These are phyloP conservation scores for Aspergillus latus DNA, from an alignment of 2,329 filamentous ascomycete species.

Conservation along the genomic window DNA sequence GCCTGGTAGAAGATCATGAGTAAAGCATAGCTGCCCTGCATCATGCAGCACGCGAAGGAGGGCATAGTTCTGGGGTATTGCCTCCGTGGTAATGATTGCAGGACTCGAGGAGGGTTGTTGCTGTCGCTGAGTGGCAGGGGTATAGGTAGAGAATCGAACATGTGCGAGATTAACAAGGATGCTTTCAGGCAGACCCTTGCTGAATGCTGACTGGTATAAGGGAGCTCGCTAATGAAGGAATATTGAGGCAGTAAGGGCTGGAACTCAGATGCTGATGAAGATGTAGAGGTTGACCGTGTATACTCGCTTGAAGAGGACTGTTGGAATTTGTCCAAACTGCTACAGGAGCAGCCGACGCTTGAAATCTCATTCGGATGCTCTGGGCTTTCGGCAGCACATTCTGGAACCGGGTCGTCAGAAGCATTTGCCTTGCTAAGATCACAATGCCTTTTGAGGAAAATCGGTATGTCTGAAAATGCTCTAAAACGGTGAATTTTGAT, in stretches of 20 bases:
- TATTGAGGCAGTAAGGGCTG: constrained; percentile 29
- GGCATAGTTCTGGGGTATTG: constrained; percentile 46
- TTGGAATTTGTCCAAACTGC: constrained; percentile 32
- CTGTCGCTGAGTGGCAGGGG: constrained; percentile 33
- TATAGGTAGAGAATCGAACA: constrained; percentile 42
- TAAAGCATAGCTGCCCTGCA: constrained; percentile 50
- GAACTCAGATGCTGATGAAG: constrained; percentile 30
- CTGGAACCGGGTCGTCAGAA: constrained; percentile 9
- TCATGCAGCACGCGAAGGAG: constrained; percentile 48
- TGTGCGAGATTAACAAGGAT: constrained; percentile 41
- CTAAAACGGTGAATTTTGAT: constrained; percentile 50
- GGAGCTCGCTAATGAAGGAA: constrained; percentile 37
- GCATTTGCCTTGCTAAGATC: constrained; percentile 40
- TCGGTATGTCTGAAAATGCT: constrained; percentile 47
- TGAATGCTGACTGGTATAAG: constrained; percentile 44
- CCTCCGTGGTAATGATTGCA: constrained; percentile 19
- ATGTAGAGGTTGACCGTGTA: constrained; percentile 35
- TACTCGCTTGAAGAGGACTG: constrained; percentile 31
- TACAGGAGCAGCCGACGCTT: constrained; percentile 35
- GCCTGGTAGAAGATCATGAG: constrained; percentile 48
- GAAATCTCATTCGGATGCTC: constrained; percentile 24
- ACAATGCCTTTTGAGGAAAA: constrained; percentile 48
- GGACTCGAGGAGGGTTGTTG: constrained; percentile 16
- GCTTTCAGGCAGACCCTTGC: constrained; percentile 43
- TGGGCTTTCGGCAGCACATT: constrained; percentile 11